Evolutionary conservation across 306 rosid species (phyloP).

Genomic region (Geum urbanum): DNA sequence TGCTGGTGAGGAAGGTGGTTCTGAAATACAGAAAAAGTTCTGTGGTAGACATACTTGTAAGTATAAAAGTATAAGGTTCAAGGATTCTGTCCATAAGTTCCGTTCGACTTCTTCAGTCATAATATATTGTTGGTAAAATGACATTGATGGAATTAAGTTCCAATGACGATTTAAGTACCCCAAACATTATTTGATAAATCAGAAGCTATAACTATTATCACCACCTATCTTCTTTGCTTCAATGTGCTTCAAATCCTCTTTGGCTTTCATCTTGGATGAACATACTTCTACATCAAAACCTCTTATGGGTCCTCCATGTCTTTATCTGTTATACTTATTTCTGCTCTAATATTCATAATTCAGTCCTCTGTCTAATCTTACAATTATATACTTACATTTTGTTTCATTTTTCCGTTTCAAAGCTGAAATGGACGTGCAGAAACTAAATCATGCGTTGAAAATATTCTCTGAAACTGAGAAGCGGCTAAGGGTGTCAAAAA

Average conservation of each 20-base stretch:
- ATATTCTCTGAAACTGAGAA: conserved; percentile 77
- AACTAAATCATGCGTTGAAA: conserved; percentile 65
- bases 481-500: conserved; percentile 72
- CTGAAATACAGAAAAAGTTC: conserved; percentile 49
- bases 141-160: not conserved
- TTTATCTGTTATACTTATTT: not conserved
- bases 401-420: conserved; percentile 18
- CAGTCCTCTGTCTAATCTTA: conserved; percentile 19
- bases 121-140: not conserved
- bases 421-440: conserved; percentile 70
- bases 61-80: conserved; percentile 19
- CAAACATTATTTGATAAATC: not conserved
- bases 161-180: not conserved
- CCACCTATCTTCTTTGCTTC: not conserved
- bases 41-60: conserved; percentile 49
- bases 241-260: not conserved
- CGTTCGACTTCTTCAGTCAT: not conserved
- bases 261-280: not conserved
- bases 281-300: not conserved
- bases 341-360: not conserved
- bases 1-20: conserved; percentile 55
- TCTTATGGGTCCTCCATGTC: not conserved
- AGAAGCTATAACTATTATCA: not conserved
- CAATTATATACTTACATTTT: not conserved
- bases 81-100: conserved; percentile 3